A percentile compares a stretch with the other conserved stretches of the same genome.
phyloP scores from a whole-genome alignment of 2,329 filamentous ascomycete species.

The Colletotrichum sidae region DNA sequence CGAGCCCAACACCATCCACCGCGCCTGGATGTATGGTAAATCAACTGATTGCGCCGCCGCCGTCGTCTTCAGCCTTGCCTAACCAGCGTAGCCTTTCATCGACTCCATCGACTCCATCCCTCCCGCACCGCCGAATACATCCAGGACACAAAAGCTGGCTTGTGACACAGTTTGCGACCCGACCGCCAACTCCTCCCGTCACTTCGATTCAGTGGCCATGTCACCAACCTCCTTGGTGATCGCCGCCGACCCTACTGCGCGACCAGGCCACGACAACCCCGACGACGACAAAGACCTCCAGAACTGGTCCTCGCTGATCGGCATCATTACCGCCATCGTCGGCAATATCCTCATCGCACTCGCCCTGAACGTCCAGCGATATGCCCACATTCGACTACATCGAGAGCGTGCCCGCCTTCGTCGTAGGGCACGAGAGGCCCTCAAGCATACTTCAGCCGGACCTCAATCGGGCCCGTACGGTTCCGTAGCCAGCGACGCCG shows the following conservation, averaged over 20 bases:
- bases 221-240: constrained; percentile 18
- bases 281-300: constrained; percentile 63
- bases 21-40: constrained; percentile 33
- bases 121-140: too few species aligned
- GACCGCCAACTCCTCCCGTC: background rate
- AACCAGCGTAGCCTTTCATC: constrained; percentile 14
- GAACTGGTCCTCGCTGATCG: constrained; percentile 93
- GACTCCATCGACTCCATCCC: too few species aligned
- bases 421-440: constrained; percentile 64
- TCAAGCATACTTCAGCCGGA: constrained; percentile 56
- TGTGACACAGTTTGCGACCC: constrained; percentile 11
- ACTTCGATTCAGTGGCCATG: constrained; percentile 26
- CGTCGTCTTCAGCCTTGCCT: constrained; percentile 28
- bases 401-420: constrained; percentile 73
- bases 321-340: constrained; percentile 90
- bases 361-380: constrained; percentile 95
- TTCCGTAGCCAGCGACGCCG: constrained; percentile 42
- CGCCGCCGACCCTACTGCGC: constrained; percentile 31
- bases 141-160: background rate
- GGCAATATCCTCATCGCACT: constrained; percentile 96
- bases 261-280: constrained; percentile 42
- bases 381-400: constrained; percentile 89
- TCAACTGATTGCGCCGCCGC: constrained; percentile 22
- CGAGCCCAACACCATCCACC: constrained; percentile 30
- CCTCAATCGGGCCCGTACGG: constrained; percentile 49